Evolutionary conservation across 2,329 filamentous ascomycete genomes (phyloP).

Genomic region (Periglandula ipomoeae): DNA sequence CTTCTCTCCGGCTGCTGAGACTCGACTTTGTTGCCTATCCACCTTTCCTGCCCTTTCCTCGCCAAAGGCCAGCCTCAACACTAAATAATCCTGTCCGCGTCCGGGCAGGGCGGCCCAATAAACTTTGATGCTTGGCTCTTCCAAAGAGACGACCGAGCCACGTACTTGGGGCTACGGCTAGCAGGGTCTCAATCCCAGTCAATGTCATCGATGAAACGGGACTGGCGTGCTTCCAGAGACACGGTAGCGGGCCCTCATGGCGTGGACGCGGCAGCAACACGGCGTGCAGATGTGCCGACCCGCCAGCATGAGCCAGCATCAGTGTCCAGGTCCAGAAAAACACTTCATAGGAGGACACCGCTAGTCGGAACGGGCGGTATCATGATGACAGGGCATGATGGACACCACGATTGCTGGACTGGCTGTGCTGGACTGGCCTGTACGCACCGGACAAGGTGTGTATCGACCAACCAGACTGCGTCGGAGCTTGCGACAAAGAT

Average conservation of each 20-base stretch:
- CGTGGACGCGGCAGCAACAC: neutral
- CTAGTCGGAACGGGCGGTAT: conserved; percentile 1
- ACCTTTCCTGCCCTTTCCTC: neutral
- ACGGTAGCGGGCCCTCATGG: conserved; percentile 3
- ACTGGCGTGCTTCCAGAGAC: conserved; percentile 9
- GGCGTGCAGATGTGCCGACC: neutral
- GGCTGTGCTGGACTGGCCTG: neutral
- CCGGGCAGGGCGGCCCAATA: neutral
- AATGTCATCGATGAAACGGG: conserved; percentile 4
- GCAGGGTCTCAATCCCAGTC: conserved; percentile 3
- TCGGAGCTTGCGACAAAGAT: no score
- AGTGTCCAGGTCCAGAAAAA: neutral
- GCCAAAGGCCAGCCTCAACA: neutral
- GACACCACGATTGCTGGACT: neutral
- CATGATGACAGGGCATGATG: neutral
- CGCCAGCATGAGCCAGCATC: neutral
- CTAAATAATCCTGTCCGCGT: neutral
- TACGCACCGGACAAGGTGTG: no score
- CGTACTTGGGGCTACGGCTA: conserved; percentile 1
- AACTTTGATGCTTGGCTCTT: neutral
- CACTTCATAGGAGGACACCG: no score
- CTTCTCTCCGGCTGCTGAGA: neutral
- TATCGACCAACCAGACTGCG: no score
- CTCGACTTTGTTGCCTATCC: neutral
- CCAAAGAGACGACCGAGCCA: conserved; percentile 1